Conservation (phyloP, 306 rosid genomes). For the Inga leiocalycina region DNA sequence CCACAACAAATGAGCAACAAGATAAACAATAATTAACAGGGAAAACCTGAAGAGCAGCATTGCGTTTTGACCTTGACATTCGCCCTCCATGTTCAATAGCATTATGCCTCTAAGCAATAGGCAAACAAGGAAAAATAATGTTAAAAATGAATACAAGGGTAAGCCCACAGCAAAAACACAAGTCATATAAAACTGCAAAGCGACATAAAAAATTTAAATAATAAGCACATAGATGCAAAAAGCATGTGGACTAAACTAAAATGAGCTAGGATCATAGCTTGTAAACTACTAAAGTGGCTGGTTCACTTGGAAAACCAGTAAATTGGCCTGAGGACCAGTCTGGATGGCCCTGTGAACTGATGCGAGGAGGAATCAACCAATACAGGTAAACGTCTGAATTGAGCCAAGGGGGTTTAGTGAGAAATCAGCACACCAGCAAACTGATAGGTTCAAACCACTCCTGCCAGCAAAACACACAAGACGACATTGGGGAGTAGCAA, state of each 20-base stretch:
- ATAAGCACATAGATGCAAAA: conserved; percentile 23
- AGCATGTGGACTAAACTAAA: conserved; percentile 3
- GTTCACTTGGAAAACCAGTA: not conserved
- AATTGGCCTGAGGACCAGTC: not conserved
- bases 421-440: not conserved
- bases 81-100: conserved; percentile 91
- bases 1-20: not conserved
- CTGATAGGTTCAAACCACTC: not conserved
- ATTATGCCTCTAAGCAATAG: conserved; percentile 75
- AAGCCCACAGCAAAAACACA: conserved; percentile 1
- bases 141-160: conserved; percentile 33
- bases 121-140: conserved; percentile 20
- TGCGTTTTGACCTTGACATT: conserved; percentile 92
- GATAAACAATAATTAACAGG: conserved; percentile 12
- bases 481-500: not conserved
- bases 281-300: not conserved
- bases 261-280: not conserved
- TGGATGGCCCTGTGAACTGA: not conserved
- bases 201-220: conserved; percentile 12
- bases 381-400: not conserved
- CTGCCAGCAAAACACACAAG: not conserved
- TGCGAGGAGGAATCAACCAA: not conserved
- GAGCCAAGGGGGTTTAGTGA: not conserved
- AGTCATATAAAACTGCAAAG: conserved; percentile 10
- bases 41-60: conserved; percentile 89